Evolutionary conservation across 106 monocot species (phyloP).

Genomic region (Acanthochlamys bracteata): DNA sequence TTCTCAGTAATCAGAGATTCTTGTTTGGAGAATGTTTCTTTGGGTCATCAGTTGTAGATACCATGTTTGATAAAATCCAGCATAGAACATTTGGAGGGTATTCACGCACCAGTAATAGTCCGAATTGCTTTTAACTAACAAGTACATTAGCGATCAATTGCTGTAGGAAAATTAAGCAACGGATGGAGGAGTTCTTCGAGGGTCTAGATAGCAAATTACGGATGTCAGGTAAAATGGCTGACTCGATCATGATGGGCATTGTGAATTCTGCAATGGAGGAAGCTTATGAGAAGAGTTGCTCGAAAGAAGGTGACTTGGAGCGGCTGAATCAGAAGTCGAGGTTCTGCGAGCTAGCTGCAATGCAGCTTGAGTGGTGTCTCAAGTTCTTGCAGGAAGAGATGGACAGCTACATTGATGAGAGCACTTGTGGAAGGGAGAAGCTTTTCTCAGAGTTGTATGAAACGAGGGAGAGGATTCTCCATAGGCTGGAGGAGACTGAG

Average conservation of each 20-base stretch:
- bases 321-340: constrained; percentile 59
- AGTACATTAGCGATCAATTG: neutral
- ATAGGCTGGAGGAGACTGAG: constrained; percentile 52
- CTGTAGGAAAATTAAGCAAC: constrained; percentile 1
- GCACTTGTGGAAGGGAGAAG: constrained; percentile 24
- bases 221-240: constrained; percentile 47
- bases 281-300: constrained; percentile 51
- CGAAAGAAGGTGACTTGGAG: constrained; percentile 43
- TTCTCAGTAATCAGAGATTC: neutral
- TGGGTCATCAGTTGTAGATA: neutral
- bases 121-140: neutral
- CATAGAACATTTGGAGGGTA: neutral
- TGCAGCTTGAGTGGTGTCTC: constrained; percentile 78
- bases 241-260: constrained; percentile 73
- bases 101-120: neutral
- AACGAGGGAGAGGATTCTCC: constrained; percentile 44
- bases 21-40: neutral
- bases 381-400: constrained; percentile 52
- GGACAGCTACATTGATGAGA: constrained; percentile 21
- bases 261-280: constrained; percentile 70
- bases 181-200: constrained; percentile 45
- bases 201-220: constrained; percentile 37
- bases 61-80: neutral
- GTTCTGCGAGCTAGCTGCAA: constrained; percentile 65
- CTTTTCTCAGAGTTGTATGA: constrained; percentile 38